These are phyloP conservation scores for Globisporangium parvum DNA, from an alignment of 352 stramenopile species.

Conservation along the genomic window DNA sequence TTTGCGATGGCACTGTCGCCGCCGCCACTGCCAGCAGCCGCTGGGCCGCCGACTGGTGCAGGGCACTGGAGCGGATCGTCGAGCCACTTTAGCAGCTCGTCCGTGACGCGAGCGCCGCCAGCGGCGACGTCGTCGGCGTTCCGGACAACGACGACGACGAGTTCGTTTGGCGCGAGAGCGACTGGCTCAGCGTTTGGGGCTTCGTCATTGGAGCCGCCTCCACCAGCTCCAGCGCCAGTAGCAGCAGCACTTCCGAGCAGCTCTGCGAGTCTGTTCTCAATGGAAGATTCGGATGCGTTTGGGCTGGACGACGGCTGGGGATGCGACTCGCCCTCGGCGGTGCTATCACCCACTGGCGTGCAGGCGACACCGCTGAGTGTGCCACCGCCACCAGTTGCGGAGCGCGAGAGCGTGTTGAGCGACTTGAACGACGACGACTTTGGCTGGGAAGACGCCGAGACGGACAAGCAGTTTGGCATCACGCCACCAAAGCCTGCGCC, in stretches of 20 bases:
- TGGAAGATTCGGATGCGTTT: constrained; percentile 64
- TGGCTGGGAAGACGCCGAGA: constrained; percentile 39
- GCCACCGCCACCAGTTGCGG: neutral
- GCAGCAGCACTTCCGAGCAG: constrained; percentile 18
- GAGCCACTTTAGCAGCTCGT: constrained; percentile 8
- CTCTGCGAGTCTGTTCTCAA: constrained; percentile 56
- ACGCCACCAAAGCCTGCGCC: constrained; percentile 10
- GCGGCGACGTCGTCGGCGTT: constrained; percentile 1
- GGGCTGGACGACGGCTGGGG: constrained; percentile 65
- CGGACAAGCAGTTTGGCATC: constrained; percentile 13
- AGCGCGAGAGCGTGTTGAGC: constrained; percentile 1
- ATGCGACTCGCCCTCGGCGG: constrained; percentile 59
- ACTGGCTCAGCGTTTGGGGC: neutral
- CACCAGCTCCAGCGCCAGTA: constrained; percentile 1
- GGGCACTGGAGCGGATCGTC: constrained; percentile 15
- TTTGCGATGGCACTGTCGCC: constrained; percentile 1
- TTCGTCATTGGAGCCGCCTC: constrained; percentile 1
- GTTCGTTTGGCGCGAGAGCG: neutral
- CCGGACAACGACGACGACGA: neutral
- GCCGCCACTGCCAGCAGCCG: constrained; percentile 10
- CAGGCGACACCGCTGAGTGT: constrained; percentile 34
- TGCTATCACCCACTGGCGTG: constrained; percentile 57
- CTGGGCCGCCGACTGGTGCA: neutral
- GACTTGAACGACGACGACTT: constrained; percentile 28
- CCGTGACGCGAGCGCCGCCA: neutral